phyloP scores from a whole-genome alignment of 441 rosid genomes.

The Brassica hybrid region DNA sequence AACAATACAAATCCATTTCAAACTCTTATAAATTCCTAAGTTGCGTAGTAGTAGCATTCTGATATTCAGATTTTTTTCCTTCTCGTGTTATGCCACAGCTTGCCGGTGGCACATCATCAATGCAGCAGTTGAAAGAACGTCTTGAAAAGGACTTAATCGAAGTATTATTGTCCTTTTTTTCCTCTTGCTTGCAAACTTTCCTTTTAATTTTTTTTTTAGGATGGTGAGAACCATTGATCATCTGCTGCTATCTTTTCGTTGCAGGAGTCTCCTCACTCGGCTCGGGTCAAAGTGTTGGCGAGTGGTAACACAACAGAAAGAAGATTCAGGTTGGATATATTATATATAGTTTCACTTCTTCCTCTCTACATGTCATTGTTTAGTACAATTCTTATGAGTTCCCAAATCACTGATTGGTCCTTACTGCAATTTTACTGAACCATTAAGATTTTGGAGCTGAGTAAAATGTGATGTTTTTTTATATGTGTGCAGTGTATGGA shows the following conservation, averaged over 20 bases:
- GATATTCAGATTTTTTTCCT: not conserved
- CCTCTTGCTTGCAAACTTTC: conserved; percentile 2
- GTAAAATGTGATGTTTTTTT: too few species aligned
- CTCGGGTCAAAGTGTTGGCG: conserved; percentile 95
- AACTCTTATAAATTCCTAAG: not conserved
- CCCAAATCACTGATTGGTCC: not conserved
- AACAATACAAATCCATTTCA: conserved; percentile 21
- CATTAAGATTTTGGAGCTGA: too few species aligned
- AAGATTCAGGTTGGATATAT: conserved; percentile 80
- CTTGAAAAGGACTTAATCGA: conserved; percentile 98
- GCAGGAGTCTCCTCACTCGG: conserved; percentile 99
- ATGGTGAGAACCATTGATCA: conserved; percentile 7
- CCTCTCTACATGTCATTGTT: conserved; percentile 4
- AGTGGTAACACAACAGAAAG: conserved; percentile 98
- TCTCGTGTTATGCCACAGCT: conserved; percentile 59
- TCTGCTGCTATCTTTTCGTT: conserved; percentile 37
- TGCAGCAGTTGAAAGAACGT: conserved; percentile 99
- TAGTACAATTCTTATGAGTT: not conserved
- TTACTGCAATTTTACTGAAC: too few species aligned
- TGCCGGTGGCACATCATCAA: conserved; percentile 99
- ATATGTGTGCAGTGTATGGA: not conserved
- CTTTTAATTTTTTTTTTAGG: not conserved
- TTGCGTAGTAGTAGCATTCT: not conserved
- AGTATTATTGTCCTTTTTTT: conserved; percentile 47
- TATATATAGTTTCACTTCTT: conserved; percentile 20